These are phyloP conservation scores for Protoeuglena noctilucae DNA, from an alignment of 139 green algal species.

Conservation along the genomic window DNA sequence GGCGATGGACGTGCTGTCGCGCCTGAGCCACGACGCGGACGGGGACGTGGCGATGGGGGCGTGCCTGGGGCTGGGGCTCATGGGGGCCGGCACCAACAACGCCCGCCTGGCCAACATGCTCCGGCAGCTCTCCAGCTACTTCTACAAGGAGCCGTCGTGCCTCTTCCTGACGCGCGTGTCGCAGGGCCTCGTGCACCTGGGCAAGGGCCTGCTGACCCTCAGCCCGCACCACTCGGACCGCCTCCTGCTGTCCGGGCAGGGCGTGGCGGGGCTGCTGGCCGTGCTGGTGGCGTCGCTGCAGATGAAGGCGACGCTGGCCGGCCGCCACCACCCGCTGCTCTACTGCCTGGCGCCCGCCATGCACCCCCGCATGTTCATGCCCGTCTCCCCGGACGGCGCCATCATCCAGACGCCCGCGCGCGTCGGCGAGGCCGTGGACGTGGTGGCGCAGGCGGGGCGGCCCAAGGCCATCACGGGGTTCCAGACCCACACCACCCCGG, in stretches of 20 bases:
- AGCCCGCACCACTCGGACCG: constrained; percentile 76
- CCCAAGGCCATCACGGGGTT: constrained; percentile 94
- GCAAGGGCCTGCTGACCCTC: constrained; percentile 90
- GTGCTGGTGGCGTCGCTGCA: constrained; percentile 62
- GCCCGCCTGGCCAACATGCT: constrained; percentile 68
- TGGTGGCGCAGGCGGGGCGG: constrained; percentile 87
- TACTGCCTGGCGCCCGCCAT: constrained; percentile 79
- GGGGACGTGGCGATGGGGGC: constrained; percentile 36
- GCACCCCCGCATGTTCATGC: constrained; percentile 91
- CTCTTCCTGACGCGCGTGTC: constrained; percentile 73
- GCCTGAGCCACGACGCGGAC: constrained; percentile 85
- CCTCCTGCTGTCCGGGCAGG: constrained; percentile 63
- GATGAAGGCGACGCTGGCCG: constrained; percentile 43
- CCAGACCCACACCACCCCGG: constrained; percentile 91
- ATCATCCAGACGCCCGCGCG: constrained; percentile 69
- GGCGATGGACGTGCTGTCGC: constrained; percentile 77
- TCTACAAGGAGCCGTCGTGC: constrained; percentile 89
- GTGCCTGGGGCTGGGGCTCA: constrained; percentile 71
- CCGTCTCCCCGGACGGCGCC: constrained; percentile 70
- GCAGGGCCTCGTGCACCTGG: constrained; percentile 83
- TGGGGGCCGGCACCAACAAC: constrained; percentile 95
- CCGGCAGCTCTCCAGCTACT: constrained; percentile 73
- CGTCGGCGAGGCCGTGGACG: constrained; percentile 89
- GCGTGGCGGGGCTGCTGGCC: constrained; percentile 61
- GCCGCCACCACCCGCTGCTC: constrained; percentile 82